A percentile compares a stretch with the other conserved stretches of the same genome.
phyloP scores from a whole-genome alignment of 225 moss, liverwort and hornwort genomes.

The Ulota crispa region DNA sequence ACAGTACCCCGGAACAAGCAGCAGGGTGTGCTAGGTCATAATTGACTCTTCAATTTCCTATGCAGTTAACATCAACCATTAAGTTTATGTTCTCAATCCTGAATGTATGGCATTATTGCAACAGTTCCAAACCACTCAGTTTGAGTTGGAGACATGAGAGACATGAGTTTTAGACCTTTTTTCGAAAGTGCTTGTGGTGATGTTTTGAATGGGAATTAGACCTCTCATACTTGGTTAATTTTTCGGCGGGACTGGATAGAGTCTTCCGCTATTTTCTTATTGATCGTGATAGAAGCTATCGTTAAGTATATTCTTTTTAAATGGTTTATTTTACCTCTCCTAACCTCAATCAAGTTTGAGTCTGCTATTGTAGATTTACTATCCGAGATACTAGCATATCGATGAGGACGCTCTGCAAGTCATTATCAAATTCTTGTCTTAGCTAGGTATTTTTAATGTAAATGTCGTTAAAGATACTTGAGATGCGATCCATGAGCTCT shows the following conservation, averaged over 20 bases:
- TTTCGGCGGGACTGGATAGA: constrained; percentile 6
- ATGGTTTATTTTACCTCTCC: not conserved
- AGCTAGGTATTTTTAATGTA: not conserved
- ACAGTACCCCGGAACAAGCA: not conserved
- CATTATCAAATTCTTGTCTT: not conserved
- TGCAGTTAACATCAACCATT: not conserved
- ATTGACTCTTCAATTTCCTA: not conserved
- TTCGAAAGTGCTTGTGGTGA: not conserved
- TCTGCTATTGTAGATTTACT: constrained; percentile 4
- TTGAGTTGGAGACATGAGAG: constrained; percentile 8
- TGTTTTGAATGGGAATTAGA: not conserved
- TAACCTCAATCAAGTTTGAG: constrained; percentile 11
- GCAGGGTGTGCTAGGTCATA: not conserved
- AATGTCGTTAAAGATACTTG: not conserved
- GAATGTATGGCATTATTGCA: constrained; percentile 5
- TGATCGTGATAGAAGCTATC: constrained; percentile 12
- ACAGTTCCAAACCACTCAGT: not conserved
- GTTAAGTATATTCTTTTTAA: not conserved
- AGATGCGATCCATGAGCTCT: constrained; percentile 4
- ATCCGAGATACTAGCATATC: not conserved
- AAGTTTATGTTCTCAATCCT: not conserved
- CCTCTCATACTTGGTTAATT: not conserved
- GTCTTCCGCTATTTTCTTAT: not conserved
- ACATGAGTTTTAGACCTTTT: not conserved
- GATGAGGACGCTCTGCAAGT: constrained; percentile 11